A percentile compares a stretch with the other conserved stretches of the same genome.
Conservation (phyloP, 23 red algal species). For the Cyanidioschyzon merolae region DNA sequence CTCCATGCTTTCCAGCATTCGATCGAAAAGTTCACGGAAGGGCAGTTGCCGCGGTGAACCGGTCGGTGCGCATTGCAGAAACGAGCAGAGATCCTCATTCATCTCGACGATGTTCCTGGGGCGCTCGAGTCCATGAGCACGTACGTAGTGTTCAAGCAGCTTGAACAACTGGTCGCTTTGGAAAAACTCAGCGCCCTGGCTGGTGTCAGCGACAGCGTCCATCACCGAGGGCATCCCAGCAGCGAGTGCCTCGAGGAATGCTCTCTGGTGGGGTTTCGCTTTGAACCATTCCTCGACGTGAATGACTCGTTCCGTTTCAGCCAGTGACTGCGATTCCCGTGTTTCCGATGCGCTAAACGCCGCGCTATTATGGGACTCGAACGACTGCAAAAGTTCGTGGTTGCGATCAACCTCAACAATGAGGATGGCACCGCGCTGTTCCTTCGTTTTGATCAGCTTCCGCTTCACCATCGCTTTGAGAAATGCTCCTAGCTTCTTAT, state of each 20-base stretch:
- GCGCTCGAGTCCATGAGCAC: not conserved
- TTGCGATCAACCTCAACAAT: constrained; percentile 9
- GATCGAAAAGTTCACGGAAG: not conserved
- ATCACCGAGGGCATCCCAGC: not conserved
- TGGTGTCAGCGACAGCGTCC: not conserved
- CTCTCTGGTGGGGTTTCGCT: not conserved
- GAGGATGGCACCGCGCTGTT: constrained; percentile 20
- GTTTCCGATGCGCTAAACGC: not conserved
- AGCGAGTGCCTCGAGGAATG: not conserved
- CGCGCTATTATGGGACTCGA: not conserved
- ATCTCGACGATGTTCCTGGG: not conserved
- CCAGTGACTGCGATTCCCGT: not conserved
- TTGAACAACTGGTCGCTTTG: not conserved
- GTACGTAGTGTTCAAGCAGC: not conserved
- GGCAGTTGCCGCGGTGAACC: not conserved
- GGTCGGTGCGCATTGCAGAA: not conserved
- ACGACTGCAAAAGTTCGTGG: constrained; percentile 15
- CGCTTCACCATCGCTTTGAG: constrained; percentile 23
- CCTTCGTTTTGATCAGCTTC: constrained; percentile 26
- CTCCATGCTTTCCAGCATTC: not conserved
- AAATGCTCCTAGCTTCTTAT: constrained; percentile 30
- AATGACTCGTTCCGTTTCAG: not conserved
- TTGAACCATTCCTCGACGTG: constrained; percentile 13
- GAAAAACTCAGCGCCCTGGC: not conserved
- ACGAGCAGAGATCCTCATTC: not conserved